A percentile compares a stretch with the other conserved stretches of the same genome.
Evolutionary conservation across 495 filamentous ascomycete species (phyloP).

Genomic region (Haplographium delicatum): DNA sequence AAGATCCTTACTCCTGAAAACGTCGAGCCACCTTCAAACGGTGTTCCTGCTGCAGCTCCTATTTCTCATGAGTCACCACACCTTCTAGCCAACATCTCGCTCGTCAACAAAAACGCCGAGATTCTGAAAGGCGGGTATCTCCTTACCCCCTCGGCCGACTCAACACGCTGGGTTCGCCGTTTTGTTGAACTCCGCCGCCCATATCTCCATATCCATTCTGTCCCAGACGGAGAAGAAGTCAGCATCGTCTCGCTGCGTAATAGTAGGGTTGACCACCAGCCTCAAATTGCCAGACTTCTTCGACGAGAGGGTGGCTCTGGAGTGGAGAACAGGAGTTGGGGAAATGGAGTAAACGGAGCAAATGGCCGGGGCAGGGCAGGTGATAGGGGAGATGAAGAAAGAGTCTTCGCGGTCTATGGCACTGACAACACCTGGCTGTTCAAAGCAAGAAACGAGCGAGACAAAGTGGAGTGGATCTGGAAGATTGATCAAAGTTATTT

Average conservation of each 20-base stretch:
- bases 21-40: constrained; percentile 67
- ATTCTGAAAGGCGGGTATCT: constrained; percentile 83
- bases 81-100: constrained; percentile 63
- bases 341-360: constrained; percentile 29
- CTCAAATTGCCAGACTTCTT: constrained; percentile 76
- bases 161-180: constrained; percentile 78
- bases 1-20: constrained; percentile 71
- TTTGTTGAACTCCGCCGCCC: constrained; percentile 91
- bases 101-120: constrained; percentile 65
- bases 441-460: constrained; percentile 74
- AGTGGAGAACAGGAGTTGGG: constrained; percentile 15
- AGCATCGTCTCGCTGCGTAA: constrained; percentile 82
- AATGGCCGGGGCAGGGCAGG: constrained; percentile 32
- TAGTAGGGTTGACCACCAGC: constrained; percentile 78
- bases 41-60: constrained; percentile 40
- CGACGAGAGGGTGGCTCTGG: constrained; percentile 34
- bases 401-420: constrained; percentile 87
- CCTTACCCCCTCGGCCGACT: constrained; percentile 66
- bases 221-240: constrained; percentile 82
- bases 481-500: constrained; percentile 59
- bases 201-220: constrained; percentile 83
- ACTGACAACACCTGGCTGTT: constrained; percentile 93
- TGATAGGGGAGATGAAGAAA: constrained; percentile 37
- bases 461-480: constrained; percentile 93
- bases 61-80: constrained; percentile 36